These are phyloP conservation scores for Fraxinus baroniana DNA, from an alignment of 305 asterid genomes.

Conservation along the genomic window DNA sequence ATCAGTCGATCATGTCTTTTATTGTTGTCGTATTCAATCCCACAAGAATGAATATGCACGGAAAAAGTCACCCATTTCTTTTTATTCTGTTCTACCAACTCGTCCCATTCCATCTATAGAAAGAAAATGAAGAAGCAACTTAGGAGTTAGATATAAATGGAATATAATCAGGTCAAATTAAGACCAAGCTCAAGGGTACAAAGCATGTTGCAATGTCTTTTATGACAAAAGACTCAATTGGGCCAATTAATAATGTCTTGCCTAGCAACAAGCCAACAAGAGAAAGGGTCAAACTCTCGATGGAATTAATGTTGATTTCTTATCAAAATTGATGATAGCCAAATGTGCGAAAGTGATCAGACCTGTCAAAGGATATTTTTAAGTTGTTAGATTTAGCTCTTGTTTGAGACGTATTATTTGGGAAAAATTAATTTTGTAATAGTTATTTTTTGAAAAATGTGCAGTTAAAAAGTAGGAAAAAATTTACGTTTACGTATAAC, in stretches of 20 bases:
- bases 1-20: background rate
- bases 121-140: background rate
- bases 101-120: background rate
- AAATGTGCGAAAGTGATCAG: background rate
- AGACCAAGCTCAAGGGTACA: background rate
- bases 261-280: background rate
- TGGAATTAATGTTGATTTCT: conserved; percentile 1
- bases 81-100: background rate
- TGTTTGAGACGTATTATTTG: no score
- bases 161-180: background rate
- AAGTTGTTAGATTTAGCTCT: background rate
- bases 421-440: no score
- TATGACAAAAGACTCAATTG: background rate
- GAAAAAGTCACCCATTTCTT: background rate
- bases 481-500: no score
- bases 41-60: background rate
- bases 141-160: background rate
- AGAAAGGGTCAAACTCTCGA: background rate
- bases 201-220: background rate
- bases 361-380: background rate
- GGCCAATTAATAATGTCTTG: background rate
- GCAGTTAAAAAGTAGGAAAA: no score
- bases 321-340: background rate
- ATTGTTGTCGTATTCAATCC: background rate
- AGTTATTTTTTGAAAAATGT: no score